A percentile compares a stretch with the other conserved stretches of the same genome.
Conservation (phyloP, 495 filamentous ascomycete species). For the Wilcoxina mikolae region DNA sequence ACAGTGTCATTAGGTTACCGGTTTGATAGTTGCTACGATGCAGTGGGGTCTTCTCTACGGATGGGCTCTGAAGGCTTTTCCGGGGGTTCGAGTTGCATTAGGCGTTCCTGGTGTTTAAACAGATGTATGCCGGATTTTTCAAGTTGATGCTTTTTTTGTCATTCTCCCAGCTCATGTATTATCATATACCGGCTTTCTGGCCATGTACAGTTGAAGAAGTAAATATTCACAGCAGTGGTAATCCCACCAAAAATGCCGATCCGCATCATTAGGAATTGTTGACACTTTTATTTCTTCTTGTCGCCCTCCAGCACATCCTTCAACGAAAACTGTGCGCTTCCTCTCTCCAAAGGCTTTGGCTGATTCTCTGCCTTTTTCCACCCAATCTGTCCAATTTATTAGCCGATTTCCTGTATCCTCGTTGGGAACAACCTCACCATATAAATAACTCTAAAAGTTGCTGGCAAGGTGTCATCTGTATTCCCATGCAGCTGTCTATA, state of each 20-base stretch:
- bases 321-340: constrained; percentile 66
- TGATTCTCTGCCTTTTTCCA: constrained; percentile 82
- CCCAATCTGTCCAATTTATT: constrained; percentile 57
- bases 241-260: no score
- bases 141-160: not conserved
- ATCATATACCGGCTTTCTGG: not conserved
- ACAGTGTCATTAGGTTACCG: constrained; percentile 17
- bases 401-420: constrained; percentile 39
- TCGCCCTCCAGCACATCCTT: constrained; percentile 63
- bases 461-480: constrained; percentile 30
- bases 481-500: constrained; percentile 73
- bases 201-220: no score
- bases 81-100: constrained; percentile 6
- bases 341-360: constrained; percentile 60
- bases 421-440: constrained; percentile 31
- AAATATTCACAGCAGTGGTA: no score
- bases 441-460: constrained; percentile 37
- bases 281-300: constrained; percentile 28
- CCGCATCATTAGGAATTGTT: not conserved
- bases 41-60: constrained; percentile 23
- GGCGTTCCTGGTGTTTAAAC: constrained; percentile 22
- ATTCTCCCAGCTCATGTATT: not conserved
- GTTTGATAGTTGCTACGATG: constrained; percentile 14
- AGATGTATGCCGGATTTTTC: not conserved
- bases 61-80: constrained; percentile 15